phyloP scores from a whole-genome alignment of 371 early-diverging fungal species.

The Amoeboaphelidium occidentale region DNA sequence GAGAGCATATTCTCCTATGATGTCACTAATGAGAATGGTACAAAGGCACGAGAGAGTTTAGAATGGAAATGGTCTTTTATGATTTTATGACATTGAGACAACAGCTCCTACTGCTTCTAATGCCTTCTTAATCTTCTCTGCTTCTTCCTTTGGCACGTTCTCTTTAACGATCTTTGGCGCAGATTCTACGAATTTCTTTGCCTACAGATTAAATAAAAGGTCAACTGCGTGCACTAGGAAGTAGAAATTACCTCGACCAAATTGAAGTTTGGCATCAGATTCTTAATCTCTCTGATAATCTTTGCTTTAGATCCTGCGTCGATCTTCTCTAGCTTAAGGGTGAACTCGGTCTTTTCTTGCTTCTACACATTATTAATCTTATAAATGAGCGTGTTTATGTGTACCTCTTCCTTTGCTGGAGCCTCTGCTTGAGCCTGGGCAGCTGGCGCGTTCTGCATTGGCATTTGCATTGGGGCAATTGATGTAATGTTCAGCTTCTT shows the following conservation, averaged over 20 bases:
- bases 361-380: too few relatives aligned
- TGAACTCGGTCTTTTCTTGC: conserved; percentile 87
- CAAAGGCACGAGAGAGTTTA: too few relatives aligned
- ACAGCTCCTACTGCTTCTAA: conserved; percentile 84
- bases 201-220: conserved; percentile 13
- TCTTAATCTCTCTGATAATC: conserved; percentile 91
- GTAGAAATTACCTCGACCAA: conserved; percentile 40
- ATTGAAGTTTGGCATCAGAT: conserved; percentile 64
- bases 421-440: not conserved
- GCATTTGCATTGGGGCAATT: too few relatives aligned
- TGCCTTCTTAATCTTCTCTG: conserved; percentile 83
- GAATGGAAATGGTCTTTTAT: too few relatives aligned
- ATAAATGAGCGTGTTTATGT: too few relatives aligned
- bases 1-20: too few relatives aligned
- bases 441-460: too few relatives aligned
- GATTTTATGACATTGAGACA: too few relatives aligned
- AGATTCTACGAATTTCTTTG: conserved; percentile 94
- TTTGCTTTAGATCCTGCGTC: conserved; percentile 87
- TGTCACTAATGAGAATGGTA: too few relatives aligned
- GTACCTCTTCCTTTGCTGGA: too few relatives aligned
- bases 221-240: conserved; percentile 7
- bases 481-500: not conserved
- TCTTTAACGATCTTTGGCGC: conserved; percentile 89
- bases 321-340: conserved; percentile 80
- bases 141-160: conserved; percentile 74